Conservation (phyloP, 2,329 filamentous ascomycete species). For the Beauveria sp. region DNA sequence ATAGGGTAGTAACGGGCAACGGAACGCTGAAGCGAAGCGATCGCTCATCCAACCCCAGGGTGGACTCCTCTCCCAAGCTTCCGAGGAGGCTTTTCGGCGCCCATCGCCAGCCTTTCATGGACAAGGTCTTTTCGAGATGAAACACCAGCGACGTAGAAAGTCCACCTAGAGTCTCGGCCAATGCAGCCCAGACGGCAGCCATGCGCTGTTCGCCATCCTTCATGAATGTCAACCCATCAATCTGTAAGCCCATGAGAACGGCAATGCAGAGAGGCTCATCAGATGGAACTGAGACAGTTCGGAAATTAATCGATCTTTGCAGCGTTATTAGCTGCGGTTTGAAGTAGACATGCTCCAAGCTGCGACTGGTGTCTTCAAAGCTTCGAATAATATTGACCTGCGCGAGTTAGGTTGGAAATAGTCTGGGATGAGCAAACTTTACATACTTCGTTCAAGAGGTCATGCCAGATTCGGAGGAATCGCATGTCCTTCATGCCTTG, state of each 20-base stretch:
- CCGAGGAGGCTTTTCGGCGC: constrained; percentile 18
- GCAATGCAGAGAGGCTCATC: constrained; percentile 25
- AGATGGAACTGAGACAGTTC: constrained; percentile 22
- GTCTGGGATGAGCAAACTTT: accelerated
- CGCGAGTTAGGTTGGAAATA: neutral
- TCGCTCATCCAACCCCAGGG: constrained; percentile 15
- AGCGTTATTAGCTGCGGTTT: constrained; percentile 14
- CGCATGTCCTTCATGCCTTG: constrained; percentile 13
- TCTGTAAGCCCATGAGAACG: constrained; percentile 20
- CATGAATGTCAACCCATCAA: constrained; percentile 12
- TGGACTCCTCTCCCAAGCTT: constrained; percentile 14
- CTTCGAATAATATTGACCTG: constrained; percentile 16
- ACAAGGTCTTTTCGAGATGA: constrained; percentile 17
- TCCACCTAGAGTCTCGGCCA: constrained; percentile 14
- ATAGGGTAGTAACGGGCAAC: neutral
- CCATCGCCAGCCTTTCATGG: constrained; percentile 21
- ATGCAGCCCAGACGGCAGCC: constrained; percentile 18
- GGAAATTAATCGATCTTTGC: constrained; percentile 20
- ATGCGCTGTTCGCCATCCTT: constrained; percentile 16
- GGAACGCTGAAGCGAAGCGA: constrained; percentile 11
- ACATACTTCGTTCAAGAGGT: constrained; percentile 16
- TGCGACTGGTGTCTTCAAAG: neutral
- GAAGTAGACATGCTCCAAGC: neutral
- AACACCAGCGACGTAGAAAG: constrained; percentile 18
- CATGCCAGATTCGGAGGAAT: constrained; percentile 17